phyloP scores from a whole-genome alignment of 306 rosid genomes.

The Malus sieversii region DNA sequence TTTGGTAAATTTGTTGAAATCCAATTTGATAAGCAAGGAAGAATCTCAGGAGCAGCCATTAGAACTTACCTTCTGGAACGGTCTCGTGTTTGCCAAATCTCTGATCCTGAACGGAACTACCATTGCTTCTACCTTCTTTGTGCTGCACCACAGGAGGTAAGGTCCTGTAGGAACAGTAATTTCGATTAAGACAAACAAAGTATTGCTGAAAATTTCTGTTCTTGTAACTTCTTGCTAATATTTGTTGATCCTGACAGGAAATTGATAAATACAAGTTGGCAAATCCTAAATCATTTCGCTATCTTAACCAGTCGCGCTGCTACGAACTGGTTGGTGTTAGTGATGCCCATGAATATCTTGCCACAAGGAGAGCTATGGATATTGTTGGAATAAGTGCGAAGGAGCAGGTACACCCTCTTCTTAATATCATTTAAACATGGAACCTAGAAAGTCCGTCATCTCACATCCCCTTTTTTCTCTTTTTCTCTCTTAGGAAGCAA shows the following conservation, averaged over 20 bases:
- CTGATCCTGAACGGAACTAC: constrained; percentile 97
- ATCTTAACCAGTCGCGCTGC: constrained; percentile 94
- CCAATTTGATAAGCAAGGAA: constrained; percentile 92
- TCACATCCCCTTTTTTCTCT: constrained; percentile 18
- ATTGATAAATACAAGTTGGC: constrained; percentile 91
- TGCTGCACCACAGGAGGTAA: constrained; percentile 99
- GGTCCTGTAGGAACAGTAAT: constrained; percentile 12
- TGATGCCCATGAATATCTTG: constrained; percentile 93
- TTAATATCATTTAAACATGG: constrained; percentile 8
- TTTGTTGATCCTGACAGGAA: constrained; percentile 57
- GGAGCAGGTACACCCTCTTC: constrained; percentile 70
- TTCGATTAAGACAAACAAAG: constrained; percentile 1
- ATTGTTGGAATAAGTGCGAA: constrained; percentile 84
- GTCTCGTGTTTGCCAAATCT: constrained; percentile 97
- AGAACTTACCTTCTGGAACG: constrained; percentile 96
- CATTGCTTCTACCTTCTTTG: constrained; percentile 98
- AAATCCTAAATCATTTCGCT: constrained; percentile 77
- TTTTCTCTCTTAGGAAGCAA: constrained; percentile 69
- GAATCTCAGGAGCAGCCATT: constrained; percentile 98
- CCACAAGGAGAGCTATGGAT: constrained; percentile 99
- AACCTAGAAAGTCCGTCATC: constrained; percentile 17
- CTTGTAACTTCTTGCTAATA: constrained; percentile 15
- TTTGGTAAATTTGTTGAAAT: constrained; percentile 98
- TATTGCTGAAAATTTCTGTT: constrained; percentile 8
- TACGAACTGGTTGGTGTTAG: constrained; percentile 71